Conservation (phyloP, 805 yeast genomes). For the Metschnikowia matae region DNA sequence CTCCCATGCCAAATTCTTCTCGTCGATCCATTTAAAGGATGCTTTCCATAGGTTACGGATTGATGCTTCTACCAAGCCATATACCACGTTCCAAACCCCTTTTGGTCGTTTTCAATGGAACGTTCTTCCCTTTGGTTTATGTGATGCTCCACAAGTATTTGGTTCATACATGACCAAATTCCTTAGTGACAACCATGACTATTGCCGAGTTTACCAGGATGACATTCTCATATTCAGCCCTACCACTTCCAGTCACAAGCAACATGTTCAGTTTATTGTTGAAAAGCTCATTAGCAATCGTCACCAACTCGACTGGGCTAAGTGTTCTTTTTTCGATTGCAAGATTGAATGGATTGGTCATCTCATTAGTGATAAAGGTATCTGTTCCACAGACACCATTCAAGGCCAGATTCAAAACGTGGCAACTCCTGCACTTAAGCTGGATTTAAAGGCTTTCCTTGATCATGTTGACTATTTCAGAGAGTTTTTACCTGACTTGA, state of each 20-base stretch:
- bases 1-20: not conserved
- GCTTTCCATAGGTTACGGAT: not conserved
- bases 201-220: not conserved
- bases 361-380: not conserved
- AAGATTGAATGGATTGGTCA: not conserved
- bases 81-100: not conserved
- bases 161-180: not conserved
- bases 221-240: not conserved
- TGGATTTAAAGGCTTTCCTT: not conserved
- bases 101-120: not conserved
- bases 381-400: not conserved
- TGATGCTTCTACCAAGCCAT: not conserved
- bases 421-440: not conserved
- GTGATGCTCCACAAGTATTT: not conserved
- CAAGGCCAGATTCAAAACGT: not conserved
- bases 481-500: not conserved
- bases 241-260: too few species aligned
- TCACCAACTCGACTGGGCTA: not conserved
- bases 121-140: not conserved
- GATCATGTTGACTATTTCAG: not conserved
- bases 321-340: not conserved
- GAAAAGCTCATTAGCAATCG: not conserved
- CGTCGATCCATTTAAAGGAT: not conserved
- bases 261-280: not conserved
- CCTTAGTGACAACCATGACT: not conserved